A percentile compares a stretch with the other conserved stretches of the same genome.
phyloP scores from a whole-genome alignment of 2,329 filamentous ascomycete species.

The Stylonectria norvegica region DNA sequence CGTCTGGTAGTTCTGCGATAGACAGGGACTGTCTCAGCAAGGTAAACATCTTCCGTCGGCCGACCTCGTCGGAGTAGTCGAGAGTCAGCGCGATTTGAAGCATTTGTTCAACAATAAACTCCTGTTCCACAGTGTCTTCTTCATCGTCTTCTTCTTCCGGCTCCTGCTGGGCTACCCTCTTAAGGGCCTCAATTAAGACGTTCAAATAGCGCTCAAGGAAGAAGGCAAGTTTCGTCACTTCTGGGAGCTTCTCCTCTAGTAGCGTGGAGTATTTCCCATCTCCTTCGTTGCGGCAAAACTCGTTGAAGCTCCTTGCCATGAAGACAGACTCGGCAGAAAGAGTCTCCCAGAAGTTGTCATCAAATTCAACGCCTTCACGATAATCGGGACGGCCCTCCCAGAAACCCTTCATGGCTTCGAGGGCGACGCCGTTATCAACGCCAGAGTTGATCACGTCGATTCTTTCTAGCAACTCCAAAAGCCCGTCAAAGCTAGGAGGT shows the following conservation, averaged over 20 bases:
- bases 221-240: slow-evolving; percentile 87
- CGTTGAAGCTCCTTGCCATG: slow-evolving; percentile 87
- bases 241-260: slow-evolving; percentile 89
- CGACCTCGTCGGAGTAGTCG: slow-evolving; percentile 97
- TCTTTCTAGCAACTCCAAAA: slow-evolving; percentile 87
- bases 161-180: slow-evolving; percentile 53
- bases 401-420: slow-evolving; percentile 93
- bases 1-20: slow-evolving; percentile 83
- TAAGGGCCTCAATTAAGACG: slow-evolving; percentile 62
- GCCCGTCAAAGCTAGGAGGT: slow-evolving; percentile 71
- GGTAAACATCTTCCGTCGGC: slow-evolving; percentile 91
- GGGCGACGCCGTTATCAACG: slow-evolving; percentile 81
- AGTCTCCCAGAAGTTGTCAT: slow-evolving; percentile 75
- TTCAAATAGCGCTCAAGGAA: slow-evolving; percentile 78
- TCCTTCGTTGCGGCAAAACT: slow-evolving; percentile 76
- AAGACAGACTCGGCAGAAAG: slow-evolving; percentile 84
- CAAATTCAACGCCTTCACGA: slow-evolving; percentile 66
- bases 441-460: slow-evolving; percentile 92
- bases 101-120: slow-evolving; percentile 94
- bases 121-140: slow-evolving; percentile 82
- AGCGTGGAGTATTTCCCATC: slow-evolving; percentile 72
- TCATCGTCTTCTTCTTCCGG: slow-evolving; percentile 64
- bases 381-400: slow-evolving; percentile 91
- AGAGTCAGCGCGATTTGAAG: slow-evolving; percentile 87
- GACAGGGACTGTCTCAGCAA: slow-evolving; percentile 82